phyloP scores from a whole-genome alignment of 345 rosid species.

The Arabidopsis arenosa region DNA sequence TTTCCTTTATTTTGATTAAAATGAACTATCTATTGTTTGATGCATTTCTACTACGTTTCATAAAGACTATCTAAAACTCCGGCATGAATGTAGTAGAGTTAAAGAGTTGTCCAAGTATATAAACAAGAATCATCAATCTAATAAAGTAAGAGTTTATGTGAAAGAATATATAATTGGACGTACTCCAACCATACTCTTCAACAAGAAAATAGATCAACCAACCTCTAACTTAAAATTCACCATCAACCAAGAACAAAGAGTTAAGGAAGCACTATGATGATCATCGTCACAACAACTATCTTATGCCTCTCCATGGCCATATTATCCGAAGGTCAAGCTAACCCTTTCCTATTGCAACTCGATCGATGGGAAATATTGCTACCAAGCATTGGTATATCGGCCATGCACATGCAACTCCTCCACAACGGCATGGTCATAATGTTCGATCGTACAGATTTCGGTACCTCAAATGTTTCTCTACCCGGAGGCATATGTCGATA shows the following conservation, averaged over 20 bases:
- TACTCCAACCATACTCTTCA: constrained; percentile 32
- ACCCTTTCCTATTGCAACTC: constrained; percentile 32
- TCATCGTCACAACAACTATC: constrained; percentile 26
- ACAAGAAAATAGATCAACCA: constrained; percentile 38
- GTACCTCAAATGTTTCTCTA: constrained; percentile 70
- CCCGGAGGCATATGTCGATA: constrained; percentile 58
- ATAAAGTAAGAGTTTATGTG: neutral
- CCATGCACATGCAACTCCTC: constrained; percentile 92
- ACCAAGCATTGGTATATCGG: constrained; percentile 75
- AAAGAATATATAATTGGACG: constrained; percentile 26
- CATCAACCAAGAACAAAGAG: constrained; percentile 31
- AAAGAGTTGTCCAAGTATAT: neutral
- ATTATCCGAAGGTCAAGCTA: constrained; percentile 2
- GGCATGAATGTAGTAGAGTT: neutral
- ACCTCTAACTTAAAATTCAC: constrained; percentile 42
- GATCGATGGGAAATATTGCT: constrained; percentile 43
- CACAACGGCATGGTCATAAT: constrained; percentile 65
- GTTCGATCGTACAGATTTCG: constrained; percentile 85
- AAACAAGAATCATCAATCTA: neutral
- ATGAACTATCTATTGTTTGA: neutral
- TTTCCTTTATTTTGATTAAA: no score
- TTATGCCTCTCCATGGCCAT: constrained; percentile 34
- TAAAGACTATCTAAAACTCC: neutral
- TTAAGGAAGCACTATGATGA: constrained; percentile 25
- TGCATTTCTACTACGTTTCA: neutral